Evolutionary conservation across 208 protist species (phyloP), one percentile per base, ranked within the genome.

Genomic region (Leishmania tarentolae): DNA sequence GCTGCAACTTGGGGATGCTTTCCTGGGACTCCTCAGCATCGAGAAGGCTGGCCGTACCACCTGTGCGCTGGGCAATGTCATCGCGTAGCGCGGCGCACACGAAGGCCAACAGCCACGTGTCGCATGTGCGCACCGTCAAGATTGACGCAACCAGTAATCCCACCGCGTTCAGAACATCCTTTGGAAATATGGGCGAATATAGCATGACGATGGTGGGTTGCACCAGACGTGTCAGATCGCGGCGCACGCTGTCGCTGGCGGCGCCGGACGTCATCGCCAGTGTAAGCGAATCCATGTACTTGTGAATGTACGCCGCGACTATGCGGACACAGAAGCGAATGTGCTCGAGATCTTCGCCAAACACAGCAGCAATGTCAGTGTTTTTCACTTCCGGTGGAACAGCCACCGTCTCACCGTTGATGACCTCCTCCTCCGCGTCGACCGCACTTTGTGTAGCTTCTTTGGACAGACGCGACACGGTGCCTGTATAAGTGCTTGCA

Each of bases 131-230:
- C 35, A 96, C 83, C 1, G 95, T 97, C 44, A 96, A 70, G 5
- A 94, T 71, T 21, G 93, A 95, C 3, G 92, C 91, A 21, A 96
- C 86, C 17, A 98, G 86, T 19, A 98, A 75, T 1, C 93, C 95
- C 24, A 92, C 86, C 28, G 93, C 95, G 79, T 98, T 97, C 44
- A 98, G 86, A 59, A 98, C 89, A 80, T 98, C 95, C 79, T 97
- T 98, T 31, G 95, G 95, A 78, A 98, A 94, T 0, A 84, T 81
- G 21, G 72, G 46, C 1, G 90, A 95, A 44, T 81, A 82, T 2
- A 97, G 87, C 95, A 98, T 96, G 11, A 86, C 68, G 17, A 94
- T 65, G 9, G 89, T 81, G 42, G 91, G 84, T 44, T 87, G 86
- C 35, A 95, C 72, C 19, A 96, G 75, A 42, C 87, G 72, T 4